Evolutionary conservation across 768 basidiomycete species (phyloP), one percentile per base, ranked within the genome.

Genomic region (Kondoa subrosea): DNA sequence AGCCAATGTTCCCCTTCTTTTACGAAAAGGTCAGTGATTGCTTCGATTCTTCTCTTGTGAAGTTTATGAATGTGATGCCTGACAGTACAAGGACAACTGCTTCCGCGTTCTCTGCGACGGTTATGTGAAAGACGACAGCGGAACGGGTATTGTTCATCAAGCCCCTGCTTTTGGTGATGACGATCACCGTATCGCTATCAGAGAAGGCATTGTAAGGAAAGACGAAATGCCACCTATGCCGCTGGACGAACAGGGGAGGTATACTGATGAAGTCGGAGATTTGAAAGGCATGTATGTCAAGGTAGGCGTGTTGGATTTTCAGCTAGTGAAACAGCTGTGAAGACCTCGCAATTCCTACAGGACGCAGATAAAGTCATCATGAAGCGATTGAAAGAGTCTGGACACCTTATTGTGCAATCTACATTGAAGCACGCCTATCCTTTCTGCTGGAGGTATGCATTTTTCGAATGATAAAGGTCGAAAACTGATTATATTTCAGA

Each of bases 91-190:
- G 75, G 90, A 91, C 76, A 85, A 83, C 72, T 93, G 90, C 0
- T 97, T 93, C 81, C 79, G 86, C 67, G 90, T 99, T 17, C 77
- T 99, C 16, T 82, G 83, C 26, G 95, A 99, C 74, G 86, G 85
- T 0, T 99, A 99, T 76, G 93, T 99, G 61, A 93, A 90, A 2
- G 87, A 86, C 72, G 82, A 84, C 17, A 88, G 91, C 69, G 95
- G 95, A 75, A 99, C 95, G 31, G 95, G 95, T 73, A 92, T 97
- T 74, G 95, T 99, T 32, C 95, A 99, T 77, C 95, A 99, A 79
- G 91, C 95, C 1, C 95, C 95, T 1, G 92, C 87, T 0, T 97
- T 95, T 74, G 95, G 95, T 80, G 93, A 97, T 76, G 95, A 99
- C 74, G 95, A 99, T 82, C 89, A 96, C 77, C 88, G 95, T 65